phyloP scores from a whole-genome alignment of 768 basidiomycete species.

The Termitomyces sp. region DNA sequence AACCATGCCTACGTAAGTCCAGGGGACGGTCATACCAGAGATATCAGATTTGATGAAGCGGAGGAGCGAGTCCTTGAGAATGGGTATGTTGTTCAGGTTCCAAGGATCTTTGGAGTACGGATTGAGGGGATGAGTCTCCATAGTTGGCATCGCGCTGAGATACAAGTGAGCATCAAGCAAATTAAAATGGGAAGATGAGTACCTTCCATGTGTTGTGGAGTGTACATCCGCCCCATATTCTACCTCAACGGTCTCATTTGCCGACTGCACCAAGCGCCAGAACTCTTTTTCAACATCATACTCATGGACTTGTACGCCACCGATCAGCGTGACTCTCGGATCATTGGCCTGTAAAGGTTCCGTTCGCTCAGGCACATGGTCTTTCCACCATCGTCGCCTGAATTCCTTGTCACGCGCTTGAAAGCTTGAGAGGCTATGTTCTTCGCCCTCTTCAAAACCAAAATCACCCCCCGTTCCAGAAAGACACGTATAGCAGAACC shows the following conservation, averaged over 20 bases:
- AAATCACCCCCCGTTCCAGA: constrained; percentile 92
- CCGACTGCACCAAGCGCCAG: constrained; percentile 91
- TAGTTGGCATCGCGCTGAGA: constrained; percentile 85
- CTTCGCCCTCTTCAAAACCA: constrained; percentile 97
- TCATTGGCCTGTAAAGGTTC: constrained; percentile 33
- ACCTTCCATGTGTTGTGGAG: constrained; percentile 97
- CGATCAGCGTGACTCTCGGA: constrained; percentile 48
- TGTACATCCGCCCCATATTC: constrained; percentile 99
- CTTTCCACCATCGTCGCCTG: constrained; percentile 80
- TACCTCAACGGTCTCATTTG: constrained; percentile 89
- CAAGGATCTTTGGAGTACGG: constrained; percentile 87
- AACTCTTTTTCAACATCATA: constrained; percentile 93
- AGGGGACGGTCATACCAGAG: constrained; percentile 98
- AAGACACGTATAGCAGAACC: constrained; percentile 93
- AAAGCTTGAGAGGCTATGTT: constrained; percentile 88
- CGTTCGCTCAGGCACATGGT: constrained; percentile 52
- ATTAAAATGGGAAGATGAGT: constrained; percentile 16
- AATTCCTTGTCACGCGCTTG: constrained; percentile 89
- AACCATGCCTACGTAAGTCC: constrained; percentile 99
- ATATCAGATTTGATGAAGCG: constrained; percentile 99
- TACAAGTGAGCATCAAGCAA: constrained; percentile 2
- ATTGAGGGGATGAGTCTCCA: constrained; percentile 89
- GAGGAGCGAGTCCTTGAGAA: constrained; percentile 85
- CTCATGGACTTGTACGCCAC: constrained; percentile 70
- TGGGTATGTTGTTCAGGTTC: constrained; percentile 98